Evolutionary conservation across 1,284 basidiomycete genomes (phyloP).

Genomic region (Ustilago cynodontis): DNA sequence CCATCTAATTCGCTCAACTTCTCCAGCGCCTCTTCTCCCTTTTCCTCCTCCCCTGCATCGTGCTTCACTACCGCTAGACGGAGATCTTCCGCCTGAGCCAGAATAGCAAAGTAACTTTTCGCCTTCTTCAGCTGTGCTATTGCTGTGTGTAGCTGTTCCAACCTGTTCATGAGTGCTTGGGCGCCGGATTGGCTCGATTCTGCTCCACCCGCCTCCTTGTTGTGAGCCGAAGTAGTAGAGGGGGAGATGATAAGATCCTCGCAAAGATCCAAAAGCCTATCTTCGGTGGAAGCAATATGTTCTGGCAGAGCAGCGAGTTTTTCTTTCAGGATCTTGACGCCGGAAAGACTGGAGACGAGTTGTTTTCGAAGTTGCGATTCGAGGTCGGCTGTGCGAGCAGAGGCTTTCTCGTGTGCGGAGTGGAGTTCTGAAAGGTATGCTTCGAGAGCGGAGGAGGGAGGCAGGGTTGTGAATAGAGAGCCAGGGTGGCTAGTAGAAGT

Average conservation of each 20-base stretch:
- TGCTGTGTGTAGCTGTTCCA: conserved; percentile 39
- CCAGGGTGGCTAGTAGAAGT: not conserved
- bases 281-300: conserved; percentile 43
- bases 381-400: conserved; percentile 21
- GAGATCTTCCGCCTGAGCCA: conserved; percentile 56
- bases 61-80: conserved; percentile 18
- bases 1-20: conserved; percentile 30
- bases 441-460: conserved; percentile 34
- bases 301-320: conserved; percentile 37
- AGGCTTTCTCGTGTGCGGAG: conserved; percentile 18
- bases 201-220: not conserved
- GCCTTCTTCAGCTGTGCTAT: conserved; percentile 48
- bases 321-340: conserved; percentile 35
- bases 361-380: conserved; percentile 34
- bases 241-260: conserved; percentile 44
- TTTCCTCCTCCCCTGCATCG: conserved; percentile 14
- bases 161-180: conserved; percentile 24
- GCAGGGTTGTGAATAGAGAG: conserved; percentile 27
- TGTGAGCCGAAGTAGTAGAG: conserved; percentile 1
- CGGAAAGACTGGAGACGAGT: conserved; percentile 32
- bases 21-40: conserved; percentile 9
- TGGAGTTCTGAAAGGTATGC: conserved; percentile 35
- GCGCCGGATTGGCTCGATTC: conserved; percentile 24
- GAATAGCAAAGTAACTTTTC: conserved; percentile 46
- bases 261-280: conserved; percentile 48